Evolutionary conservation across 202 grass and related monocot genomes (phyloP).

Genomic region (Cymbopogon flexuosus): DNA sequence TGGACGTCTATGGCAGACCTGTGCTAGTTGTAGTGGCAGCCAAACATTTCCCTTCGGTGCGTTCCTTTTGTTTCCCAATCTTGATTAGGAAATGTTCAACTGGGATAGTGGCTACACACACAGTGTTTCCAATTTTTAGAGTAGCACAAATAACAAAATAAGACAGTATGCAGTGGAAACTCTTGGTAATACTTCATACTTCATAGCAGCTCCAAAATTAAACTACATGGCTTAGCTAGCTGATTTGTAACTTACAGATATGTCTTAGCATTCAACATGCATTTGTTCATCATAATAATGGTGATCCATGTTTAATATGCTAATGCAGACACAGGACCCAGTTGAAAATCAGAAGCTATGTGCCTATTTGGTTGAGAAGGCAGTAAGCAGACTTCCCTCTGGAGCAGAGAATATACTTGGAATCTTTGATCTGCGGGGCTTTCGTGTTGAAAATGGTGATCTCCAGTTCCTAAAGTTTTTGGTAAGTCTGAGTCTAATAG

Average conservation of each 20-base stretch:
- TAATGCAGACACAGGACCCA: slow-evolving; percentile 58
- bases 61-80: slow-evolving; percentile 11
- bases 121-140: neutral
- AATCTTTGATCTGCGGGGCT: slow-evolving; percentile 77
- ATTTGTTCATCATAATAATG: neutral
- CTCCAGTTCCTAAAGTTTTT: slow-evolving; percentile 81
- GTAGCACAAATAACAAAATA: neutral
- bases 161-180: neutral
- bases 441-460: slow-evolving; percentile 67
- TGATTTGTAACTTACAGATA: neutral
- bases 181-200: neutral
- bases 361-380: slow-evolving; percentile 73
- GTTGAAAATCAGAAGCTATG: slow-evolving; percentile 77
- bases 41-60: slow-evolving; percentile 78
- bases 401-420: slow-evolving; percentile 72
- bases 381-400: slow-evolving; percentile 61
- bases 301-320: slow-evolving; percentile 27
- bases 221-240: neutral
- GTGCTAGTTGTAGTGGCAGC: slow-evolving; percentile 73
- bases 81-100: slow-evolving; percentile 2
- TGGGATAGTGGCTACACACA: neutral
- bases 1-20: slow-evolving; percentile 61
- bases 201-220: neutral
- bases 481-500: slow-evolving; percentile 48
- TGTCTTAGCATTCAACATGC: neutral